Evolutionary conservation across 768 basidiomycete species (phyloP), one percentile per base, ranked within the genome.

Genomic region (Suillus sp.): DNA sequence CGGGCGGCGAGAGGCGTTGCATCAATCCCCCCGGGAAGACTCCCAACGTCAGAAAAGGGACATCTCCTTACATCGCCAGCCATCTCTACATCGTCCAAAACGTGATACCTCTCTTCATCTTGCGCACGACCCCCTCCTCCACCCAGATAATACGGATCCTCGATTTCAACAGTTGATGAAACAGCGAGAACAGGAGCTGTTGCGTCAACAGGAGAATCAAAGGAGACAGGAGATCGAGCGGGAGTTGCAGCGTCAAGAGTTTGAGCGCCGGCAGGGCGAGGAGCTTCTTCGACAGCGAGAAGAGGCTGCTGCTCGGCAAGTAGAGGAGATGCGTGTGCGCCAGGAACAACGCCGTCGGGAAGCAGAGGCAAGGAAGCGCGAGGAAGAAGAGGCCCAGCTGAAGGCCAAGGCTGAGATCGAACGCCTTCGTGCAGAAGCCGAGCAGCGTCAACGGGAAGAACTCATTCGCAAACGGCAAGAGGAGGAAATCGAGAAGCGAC

Each of bases 271-370:
- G 25, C 25, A 57, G 25, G 56, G 38, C 25, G 56, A 57, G 25
- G 38, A 57, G 10, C 37, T 57, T 2, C 56, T 57, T 27, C 38
- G 37, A 27, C 56, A 57, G 25, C 56, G 27, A 40, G 56, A 57
- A 25, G 56, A 57, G 27, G 25, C 38, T 20, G 38, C 56, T 30
- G 38, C 25, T 27, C 37, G 56, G 10, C 37, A 57, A 4, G 37
- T 38, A 18, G 55, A 57, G 37, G 55, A 56, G 25, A 10, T 25
- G 1, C 37, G 35, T 11, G 2, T 57, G 16, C 55, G 55, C 25
- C 55, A 57, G 22, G 55, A 57, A 11, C 56, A 40, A 25, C 56
- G 56, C 25, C 56, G 56, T 10, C 40, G 56, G 56, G 56, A 57
- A 38, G 56, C 18, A 30, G 56, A 57, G 27, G 18, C 37, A 1